Base-by-base conservation (phyloP, 1,284 basidiomycete genomes). In the Takashimella tepidaria region DNA sequence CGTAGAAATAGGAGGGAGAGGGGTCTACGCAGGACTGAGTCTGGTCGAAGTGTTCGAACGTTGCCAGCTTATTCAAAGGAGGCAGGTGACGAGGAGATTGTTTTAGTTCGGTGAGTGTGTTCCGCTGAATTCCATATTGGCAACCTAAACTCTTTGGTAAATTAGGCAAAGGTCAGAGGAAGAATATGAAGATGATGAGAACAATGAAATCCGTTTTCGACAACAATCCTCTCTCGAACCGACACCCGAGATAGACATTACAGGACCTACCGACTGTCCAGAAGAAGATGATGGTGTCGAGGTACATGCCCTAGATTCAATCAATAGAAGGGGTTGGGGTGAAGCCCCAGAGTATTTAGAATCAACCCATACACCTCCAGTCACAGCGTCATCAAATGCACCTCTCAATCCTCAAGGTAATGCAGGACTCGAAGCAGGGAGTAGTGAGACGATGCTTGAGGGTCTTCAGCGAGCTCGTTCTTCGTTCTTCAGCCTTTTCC, bases 11-110 rank as follows among this genome's bases (percentile, higher is more conserved):
- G 31, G 16, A 8, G 31, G 8, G 31, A 37, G 31, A 37, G 31
- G 31, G 31, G 31, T 16, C 50, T 51, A 12, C 45, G 48, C 3
- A 50, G 70, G 11, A 69, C 64, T 19, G 67, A 69, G 52, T 69
- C 67, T 54, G 70, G 70, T 2, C 24, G 55, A 26, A 70, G 64
- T 51, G 55, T 72, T 4, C 58, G 62, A 52, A 72, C 68, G 10
- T 47, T 72, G 41, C 70, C 70, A 1, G 59, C 47, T 31, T 72
- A 72, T 57, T 67, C 64, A 40, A 66, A 66, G 44, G 64, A 72
- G 40, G 67, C 68, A 12, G 68, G 70, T 13, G 68, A 70, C 40
- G 64, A 69, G 55, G 70, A 72, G 57, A 26, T 68, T 13, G 63
- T 69, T 2, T 53, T 72, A n/a, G 62, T 70, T 31, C 55, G 66